Base-by-base conservation (phyloP, 306 rosid species). In the Quercus parvula region DNA sequence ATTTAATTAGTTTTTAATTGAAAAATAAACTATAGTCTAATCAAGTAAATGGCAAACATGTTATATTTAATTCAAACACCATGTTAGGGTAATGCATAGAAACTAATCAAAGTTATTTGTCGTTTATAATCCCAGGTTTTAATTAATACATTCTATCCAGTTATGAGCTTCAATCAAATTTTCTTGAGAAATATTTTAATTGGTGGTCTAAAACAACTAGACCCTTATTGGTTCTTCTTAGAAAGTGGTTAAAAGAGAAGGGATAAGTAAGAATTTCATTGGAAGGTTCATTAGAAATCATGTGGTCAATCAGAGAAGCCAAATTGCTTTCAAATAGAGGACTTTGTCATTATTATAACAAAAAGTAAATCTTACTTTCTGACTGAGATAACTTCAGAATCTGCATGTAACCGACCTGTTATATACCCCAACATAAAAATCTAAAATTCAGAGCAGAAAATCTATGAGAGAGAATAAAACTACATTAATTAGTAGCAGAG, bases 11-110 rank as follows among this genome's bases (percentile, higher is more conserved):
- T 41, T 17, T 49, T 52, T 22, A 56, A 80, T 73, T 74, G 27
- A 73, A 77, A 44, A 68, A 76, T 71, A 28, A 14, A 10, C 13
- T 15, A 59, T 31, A 84, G 49, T 5, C 52, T 75, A 33, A 18
- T 28, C 5, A 59, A 74, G 56, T 78, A 69, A 41, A 77, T 38
- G 71, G 68, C 20, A 77, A 81, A 73, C 49, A 78, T 76, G 74
- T 25, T 19, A 71, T 82, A 71, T 78, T 84, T 83, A 85, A 78
- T 79, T 71, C 7, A 73, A 84, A 88, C 82, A 78, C 86, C 90
- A 77, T 89, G 91, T 89, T 78, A 89, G 94, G 90, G 86, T 88
- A 85, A 24, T 57, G 80, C 85, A 81, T 78, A 91, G 81, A 70
- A 78, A 85, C 79, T 58, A 71, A 78, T 81, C 88, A 79, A 84